Evolutionary conservation across 2,329 filamentous ascomycete species (phyloP), one percentile per base, ranked within the genome.

Genomic region (Rutstroemia sp.): DNA sequence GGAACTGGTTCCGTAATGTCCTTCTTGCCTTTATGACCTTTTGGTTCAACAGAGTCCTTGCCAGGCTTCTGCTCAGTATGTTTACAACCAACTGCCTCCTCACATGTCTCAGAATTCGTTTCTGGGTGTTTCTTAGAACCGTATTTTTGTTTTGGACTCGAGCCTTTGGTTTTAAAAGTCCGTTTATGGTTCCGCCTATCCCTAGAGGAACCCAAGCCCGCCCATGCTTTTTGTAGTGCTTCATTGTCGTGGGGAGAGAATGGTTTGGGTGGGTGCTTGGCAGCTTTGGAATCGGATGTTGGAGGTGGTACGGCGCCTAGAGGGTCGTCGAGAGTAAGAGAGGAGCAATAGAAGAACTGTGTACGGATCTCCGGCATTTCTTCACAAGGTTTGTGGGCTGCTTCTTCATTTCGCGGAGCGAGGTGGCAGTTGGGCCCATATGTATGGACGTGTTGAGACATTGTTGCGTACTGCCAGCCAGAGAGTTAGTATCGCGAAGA

Each of bases 331-430:
- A 96, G 91, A 30, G 90, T 86, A 50, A 92, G 80, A 12, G 84
- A 76, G 10, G 90, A 94, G 14, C 84, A 81, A 71, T 95, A 96
- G 72, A 96, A 96, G 74, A 90, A 96, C 61, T 90, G 88, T 21
- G 86, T 79, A 34, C 78, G 76, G 54, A 87, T 70, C 0, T 81
- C 78, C 16, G 87, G 86, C 23, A 80, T 76, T 53, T 73, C 75
- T 65, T 61, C 70, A 66, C 58, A 69, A 67, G 47, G 68, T 16
- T 49, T 49, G 23, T 9, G 21, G 14, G 16, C n/a, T 40, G 45
- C 45, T 42, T 34, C 45, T 39, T 16, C 52, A 17, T 42, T 21
- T 17, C 23, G 34, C 12, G 52, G 61, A n/a, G 63, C 57, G 23
- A 69, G 63, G 27, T 61, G 60, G 58, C 68, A 71, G 5, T 59